Evolutionary conservation across 2,329 filamentous ascomycete genomes (phyloP), one percentile per base, ranked within the genome.

Genomic region (Seiridium cupressi): DNA sequence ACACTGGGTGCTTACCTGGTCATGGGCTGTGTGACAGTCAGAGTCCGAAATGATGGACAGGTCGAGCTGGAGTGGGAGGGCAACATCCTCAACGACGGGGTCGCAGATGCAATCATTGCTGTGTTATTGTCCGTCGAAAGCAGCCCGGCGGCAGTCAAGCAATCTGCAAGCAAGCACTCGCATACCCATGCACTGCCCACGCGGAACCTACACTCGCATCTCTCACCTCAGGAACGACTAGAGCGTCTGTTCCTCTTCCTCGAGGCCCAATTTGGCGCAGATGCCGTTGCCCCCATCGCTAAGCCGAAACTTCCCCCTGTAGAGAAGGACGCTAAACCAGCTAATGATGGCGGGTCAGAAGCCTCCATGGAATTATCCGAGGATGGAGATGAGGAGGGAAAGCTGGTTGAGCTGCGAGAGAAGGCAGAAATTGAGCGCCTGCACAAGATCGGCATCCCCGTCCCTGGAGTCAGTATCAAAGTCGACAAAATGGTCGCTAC

Each of bases 31-130:
- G 88, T 97, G 35, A 86, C 86, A 6, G 87, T 98, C n/a, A 85
- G 89, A 26, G 93, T 95, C 75, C 84, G 84, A 64, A 84, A 81
- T 63, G 89, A 87, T 65, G 91, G 93, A 59, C 89, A 95, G 70
- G 85, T 97, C 5, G 93, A 96, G 73, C 81, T 98, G 3, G 93
- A 97, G 76, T 99, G 95, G 95, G 94, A 98, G 73, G 95, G 93
- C 60, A 99, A 98, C 73, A 91, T 97, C 79, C 89, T 97, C 70
- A 99, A 98, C 73, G 95, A 99, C 71, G 92, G 93, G 62, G 96
- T 99, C 69, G 95, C 95, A n/a, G 95, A 99, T 75, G 93, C 95
- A 13, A 90, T 98, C 58, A 92, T 98, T 82, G 93, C 93, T 1
- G 92, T 97, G 3, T 83, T 99, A 9, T 87, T 97, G 67, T 93